Evolutionary conservation across 495 filamentous ascomycete genomes (phyloP), one percentile per base, ranked within the genome.

Genomic region (Penicillium bialowiezense): DNA sequence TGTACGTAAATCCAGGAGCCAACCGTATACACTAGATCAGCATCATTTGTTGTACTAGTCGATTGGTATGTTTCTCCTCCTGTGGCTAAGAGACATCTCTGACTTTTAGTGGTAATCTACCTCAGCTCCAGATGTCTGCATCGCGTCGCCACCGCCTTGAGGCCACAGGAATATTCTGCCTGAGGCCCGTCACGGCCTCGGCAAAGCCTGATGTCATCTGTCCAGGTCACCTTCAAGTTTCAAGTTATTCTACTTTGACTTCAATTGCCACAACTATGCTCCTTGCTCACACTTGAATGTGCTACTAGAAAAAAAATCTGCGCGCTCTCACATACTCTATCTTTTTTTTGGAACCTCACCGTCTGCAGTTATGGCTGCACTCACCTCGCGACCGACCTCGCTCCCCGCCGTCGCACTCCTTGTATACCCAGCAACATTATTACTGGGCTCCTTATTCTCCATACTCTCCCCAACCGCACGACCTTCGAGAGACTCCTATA

Each of bases 381-480:
- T 53, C 41, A 40, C 53, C 37, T 15, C 35, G 28, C 55, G 51
- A 52, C 48, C 56, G 32, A 43, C 52, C 14, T 18, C 50, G 56
- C 52, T 58, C 52, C 54, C 68, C 13, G 21, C 63, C 14, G 41
- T 51, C 14, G 56, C 76, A 29, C 58, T 83, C 44, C 70, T 88
- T 31, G 68, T 86, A 60, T 97, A 96, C 75, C 91, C 90, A 17
- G 45, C 65, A 19, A 88, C 90, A 34, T 81, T 97, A 40, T 41
- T 87, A 38, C 70, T 91, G 54, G 93, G 92, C 55, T 86, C 88
- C 41, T 55, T 95, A 47, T 96, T 90, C 79, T 83, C 84, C 7
- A 68, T 80, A 42, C 74, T 97, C 42, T 89, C 88, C 20, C 90
- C 91, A 3, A 72, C 82, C 15, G 82, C 82, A 14, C 80, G 40